phyloP scores from a whole-genome alignment of 2,329 filamentous ascomycete species.

The Ophidiomyces ophidiicola region DNA sequence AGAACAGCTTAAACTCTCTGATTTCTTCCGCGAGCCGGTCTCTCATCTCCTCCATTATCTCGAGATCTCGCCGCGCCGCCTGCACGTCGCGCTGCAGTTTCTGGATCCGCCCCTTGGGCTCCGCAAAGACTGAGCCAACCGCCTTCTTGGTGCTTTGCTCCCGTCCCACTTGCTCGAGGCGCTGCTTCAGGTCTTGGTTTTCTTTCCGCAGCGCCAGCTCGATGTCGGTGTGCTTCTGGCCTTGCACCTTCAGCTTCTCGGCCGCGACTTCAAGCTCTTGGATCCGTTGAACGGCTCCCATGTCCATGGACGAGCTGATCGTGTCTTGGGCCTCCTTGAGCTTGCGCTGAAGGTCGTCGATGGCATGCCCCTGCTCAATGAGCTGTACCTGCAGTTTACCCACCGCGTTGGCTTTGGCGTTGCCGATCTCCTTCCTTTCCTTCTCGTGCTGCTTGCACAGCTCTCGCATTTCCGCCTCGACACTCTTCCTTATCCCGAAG shows the following conservation, averaged over 20 bases:
- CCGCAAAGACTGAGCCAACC: conserved; percentile 5
- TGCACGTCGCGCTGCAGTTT: conserved; percentile 9
- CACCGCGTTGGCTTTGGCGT: conserved; percentile 1
- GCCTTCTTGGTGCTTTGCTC: conserved; percentile 8
- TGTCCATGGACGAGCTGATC: neutral
- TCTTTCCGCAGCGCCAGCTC: conserved; percentile 24
- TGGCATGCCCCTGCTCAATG: neutral
- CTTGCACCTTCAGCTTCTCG: conserved; percentile 47
- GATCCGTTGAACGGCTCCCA: conserved; percentile 1
- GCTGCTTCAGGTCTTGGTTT: conserved; percentile 9
- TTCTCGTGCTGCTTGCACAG: neutral
- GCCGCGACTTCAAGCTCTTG: conserved; percentile 4
- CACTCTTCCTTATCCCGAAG: neutral
- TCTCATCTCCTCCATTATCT: conserved; percentile 5
- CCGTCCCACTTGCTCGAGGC: conserved; percentile 3
- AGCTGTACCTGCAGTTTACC: neutral
- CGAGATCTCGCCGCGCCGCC: conserved; percentile 6
- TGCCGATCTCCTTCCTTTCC: conserved; percentile 5
- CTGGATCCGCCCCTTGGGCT: conserved; percentile 5
- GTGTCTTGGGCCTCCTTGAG: neutral
- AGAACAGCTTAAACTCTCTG: conserved; percentile 1
- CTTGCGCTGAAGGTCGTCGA: conserved; percentile 4
- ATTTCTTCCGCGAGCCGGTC: conserved; percentile 7
- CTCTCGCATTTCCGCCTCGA: conserved; percentile 4
- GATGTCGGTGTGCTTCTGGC: conserved; percentile 55